Conservation (phyloP, 106 monocot genomes). For the Phalaenopsis aphrodite region DNA sequence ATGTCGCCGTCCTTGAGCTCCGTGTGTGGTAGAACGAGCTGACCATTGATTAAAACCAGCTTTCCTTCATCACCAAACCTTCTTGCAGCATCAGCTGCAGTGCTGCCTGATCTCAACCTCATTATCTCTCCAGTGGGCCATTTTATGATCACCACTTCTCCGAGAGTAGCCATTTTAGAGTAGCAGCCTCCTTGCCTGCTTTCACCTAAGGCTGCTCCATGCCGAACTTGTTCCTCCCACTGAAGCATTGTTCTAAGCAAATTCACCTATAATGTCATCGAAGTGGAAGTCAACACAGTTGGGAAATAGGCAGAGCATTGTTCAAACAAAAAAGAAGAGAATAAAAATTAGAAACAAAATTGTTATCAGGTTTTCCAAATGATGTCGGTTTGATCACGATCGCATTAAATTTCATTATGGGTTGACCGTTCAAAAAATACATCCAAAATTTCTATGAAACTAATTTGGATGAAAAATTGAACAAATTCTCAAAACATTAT, state of each 20-base stretch:
- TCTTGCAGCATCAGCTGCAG: conserved; percentile 75
- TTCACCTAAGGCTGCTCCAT: conserved; percentile 17
- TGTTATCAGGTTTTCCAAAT: too few relatives aligned
- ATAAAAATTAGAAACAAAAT: too few relatives aligned
- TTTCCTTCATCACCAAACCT: conserved; percentile 72
- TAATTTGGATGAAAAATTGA: too few relatives aligned
- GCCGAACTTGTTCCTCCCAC: conserved; percentile 80
- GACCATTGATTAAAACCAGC: conserved; percentile 74
- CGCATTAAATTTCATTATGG: too few relatives aligned
- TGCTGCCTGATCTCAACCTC: conserved; percentile 79
- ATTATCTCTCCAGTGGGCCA: conserved; percentile 85
- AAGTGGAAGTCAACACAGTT: too few relatives aligned
- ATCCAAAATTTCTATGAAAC: too few relatives aligned
- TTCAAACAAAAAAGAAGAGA: too few relatives aligned
- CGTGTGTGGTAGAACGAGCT: conserved; percentile 65
- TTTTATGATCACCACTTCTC: conserved; percentile 73
- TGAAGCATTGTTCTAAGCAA: conserved; percentile 91
- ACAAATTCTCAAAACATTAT: too few relatives aligned
- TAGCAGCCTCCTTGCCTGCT: neutral
- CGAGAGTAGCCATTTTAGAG: neutral
- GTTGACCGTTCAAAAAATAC: too few relatives aligned
- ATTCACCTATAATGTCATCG: conserved; percentile 38
- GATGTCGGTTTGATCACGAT: too few relatives aligned
- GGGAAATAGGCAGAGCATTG: too few relatives aligned
- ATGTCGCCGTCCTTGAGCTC: conserved; percentile 95